Percentiles rank a stretch among this genome's conserved stretches.
Evolutionary conservation across 768 basidiomycete genomes (phyloP).

Genomic region (Suillus ampliporus): DNA sequence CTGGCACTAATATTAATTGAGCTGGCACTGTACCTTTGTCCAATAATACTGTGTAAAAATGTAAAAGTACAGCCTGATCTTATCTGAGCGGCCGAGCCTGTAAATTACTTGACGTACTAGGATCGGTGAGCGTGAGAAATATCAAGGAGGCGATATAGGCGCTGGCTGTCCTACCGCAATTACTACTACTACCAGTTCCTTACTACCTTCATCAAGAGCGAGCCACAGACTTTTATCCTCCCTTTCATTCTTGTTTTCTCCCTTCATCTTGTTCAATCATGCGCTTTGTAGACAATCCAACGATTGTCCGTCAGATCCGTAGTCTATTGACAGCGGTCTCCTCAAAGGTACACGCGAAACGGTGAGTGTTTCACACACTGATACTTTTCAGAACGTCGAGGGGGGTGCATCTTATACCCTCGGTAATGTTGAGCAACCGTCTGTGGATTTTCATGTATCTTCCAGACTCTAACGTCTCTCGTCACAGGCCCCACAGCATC

Average conservation of each 20-base stretch:
- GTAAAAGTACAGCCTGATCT: not conserved
- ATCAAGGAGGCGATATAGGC: slow-evolving; percentile 2
- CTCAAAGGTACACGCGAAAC: slow-evolving; percentile 22
- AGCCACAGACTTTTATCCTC: slow-evolving; percentile 1
- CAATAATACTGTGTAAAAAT: not conserved
- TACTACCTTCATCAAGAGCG: slow-evolving; percentile 5
- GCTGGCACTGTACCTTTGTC: not conserved
- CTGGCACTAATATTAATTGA: not conserved
- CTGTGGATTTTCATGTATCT: too few species aligned
- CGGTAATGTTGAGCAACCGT: not conserved
- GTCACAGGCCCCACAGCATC: slow-evolving; percentile 14
- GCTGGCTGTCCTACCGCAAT: not conserved
- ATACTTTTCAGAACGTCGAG: not conserved
- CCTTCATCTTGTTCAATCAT: slow-evolving; percentile 17
- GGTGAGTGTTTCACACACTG: slow-evolving; percentile 18
- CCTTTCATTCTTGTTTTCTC: slow-evolving; percentile 8
- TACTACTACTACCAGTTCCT: not conserved
- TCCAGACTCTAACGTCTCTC: not conserved
- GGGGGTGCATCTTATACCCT: not conserved
- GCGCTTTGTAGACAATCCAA: slow-evolving; percentile 15
- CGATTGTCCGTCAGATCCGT: slow-evolving; percentile 25
- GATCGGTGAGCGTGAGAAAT: slow-evolving; percentile 1
- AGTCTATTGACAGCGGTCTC: slow-evolving; percentile 24
- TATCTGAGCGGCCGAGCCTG: not conserved
- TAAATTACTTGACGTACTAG: not conserved